Percentiles rank a stretch among this genome's conserved stretches.
These are phyloP conservation scores for Lolium multiflorum DNA, from an alignment of 176 grass and related monocot species.

Conservation along the genomic window DNA sequence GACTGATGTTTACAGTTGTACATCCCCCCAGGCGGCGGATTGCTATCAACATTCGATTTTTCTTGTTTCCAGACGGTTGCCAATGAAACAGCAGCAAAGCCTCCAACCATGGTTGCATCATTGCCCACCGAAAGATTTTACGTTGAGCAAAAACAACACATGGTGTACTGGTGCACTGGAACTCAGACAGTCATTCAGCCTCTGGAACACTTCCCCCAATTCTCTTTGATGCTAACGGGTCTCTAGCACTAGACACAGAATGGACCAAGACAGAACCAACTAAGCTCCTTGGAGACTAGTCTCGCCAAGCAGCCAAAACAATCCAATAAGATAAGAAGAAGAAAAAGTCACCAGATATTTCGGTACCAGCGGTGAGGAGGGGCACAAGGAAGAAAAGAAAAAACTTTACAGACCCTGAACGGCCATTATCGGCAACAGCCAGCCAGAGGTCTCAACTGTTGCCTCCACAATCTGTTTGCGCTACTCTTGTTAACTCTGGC, in stretches of 20 bases:
- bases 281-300: conserved; percentile 27
- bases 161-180: conserved; percentile 9
- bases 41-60: neutral
- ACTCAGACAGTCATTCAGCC: neutral
- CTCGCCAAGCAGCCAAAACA: conserved; percentile 51
- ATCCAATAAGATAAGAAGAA: conserved; percentile 58
- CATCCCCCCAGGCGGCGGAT: neutral
- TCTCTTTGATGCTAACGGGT: conserved; percentile 43
- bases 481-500: conserved; percentile 51
- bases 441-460: conserved; percentile 42
- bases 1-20: neutral
- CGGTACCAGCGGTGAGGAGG: conserved; percentile 30
- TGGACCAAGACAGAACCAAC: conserved; percentile 4
- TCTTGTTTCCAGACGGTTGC: neutral
- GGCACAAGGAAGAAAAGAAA: conserved; percentile 39
- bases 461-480: conserved; percentile 56
- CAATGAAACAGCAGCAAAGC: neutral
- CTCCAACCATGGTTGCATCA: conserved; percentile 43
- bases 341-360: conserved; percentile 58
- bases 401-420: conserved; percentile 84
- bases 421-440: conserved; percentile 60
- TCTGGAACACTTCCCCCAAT: conserved; percentile 23
- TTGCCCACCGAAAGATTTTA: conserved; percentile 20
- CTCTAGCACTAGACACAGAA: conserved; percentile 45
- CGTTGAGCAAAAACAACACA: conserved; percentile 54